Evolutionary conservation across 495 filamentous ascomycete genomes (phyloP), one percentile per base, ranked within the genome.

Genomic region (Coniosporium apollinis): DNA sequence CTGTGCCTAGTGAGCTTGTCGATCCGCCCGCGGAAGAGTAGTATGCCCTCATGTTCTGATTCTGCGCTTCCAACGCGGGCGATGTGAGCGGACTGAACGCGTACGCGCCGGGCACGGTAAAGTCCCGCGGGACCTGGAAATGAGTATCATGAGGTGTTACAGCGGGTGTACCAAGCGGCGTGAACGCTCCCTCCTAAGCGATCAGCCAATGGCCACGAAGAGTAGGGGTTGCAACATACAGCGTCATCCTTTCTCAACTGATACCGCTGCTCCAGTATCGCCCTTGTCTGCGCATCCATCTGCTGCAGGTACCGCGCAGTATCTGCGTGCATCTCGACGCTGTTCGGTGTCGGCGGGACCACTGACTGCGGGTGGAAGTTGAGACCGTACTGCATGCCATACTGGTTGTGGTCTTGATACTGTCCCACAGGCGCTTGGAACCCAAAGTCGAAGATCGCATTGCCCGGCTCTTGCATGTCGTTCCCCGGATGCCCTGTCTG

Each of bases 61-160:
- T 74, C 51, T 91, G 83, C 8, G 82, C 80, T 52, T 87, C 75
- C 21, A 94, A 65, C 3, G 87, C 86, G 0, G 89, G 89, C 17
- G 89, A 94, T 1, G 80, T 91, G 29, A 97, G 62, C 4, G 89
- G 89, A 45, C 84, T 94, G 50, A 96, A 93, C n/a, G n/a, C n/a
- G 54, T 89, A 86, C 28, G 84, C 82, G n/a, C 79, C 75, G 7
- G 80, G 79, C 9, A 84, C 72, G 9, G 77, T 73, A 50, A 82
- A 94, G 39, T 85, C 81, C 8, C 75, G 71, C 28, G 85, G 71
- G 17, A 72, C 57, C 29, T 73, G 66, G 54, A 91, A 92, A 49
- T 84, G 79, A 21, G 71, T 68, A 43, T 94, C 86, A 30, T 89
- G 66, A 19, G 89, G 87, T 7, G 87, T 93, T 47, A 94, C 87